Conservation (phyloP, 176 grass and related monocot species). For the Triticum monococcum region DNA sequence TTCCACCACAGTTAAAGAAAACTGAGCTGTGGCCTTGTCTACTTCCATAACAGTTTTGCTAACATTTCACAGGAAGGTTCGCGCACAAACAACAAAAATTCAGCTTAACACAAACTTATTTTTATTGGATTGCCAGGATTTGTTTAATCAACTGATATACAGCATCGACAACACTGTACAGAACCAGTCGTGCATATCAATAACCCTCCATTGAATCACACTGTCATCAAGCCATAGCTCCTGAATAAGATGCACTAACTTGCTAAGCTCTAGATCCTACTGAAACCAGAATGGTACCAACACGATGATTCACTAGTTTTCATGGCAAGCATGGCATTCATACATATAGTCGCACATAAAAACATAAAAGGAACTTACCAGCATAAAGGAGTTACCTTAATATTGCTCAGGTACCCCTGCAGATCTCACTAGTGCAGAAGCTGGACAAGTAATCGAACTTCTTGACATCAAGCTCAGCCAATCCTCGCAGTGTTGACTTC, state of each 20-base stretch:
- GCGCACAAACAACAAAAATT: not conserved
- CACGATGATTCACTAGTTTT: constrained; percentile 22
- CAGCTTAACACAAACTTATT: constrained; percentile 18
- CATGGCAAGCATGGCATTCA: constrained; percentile 19
- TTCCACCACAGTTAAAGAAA: constrained; percentile 8
- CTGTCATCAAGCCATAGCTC: constrained; percentile 16
- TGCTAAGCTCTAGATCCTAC: constrained; percentile 29
- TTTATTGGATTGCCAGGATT: constrained; percentile 25
- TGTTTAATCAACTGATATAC: constrained; percentile 31
- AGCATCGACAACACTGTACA: not conserved
- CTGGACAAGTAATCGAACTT: not conserved
- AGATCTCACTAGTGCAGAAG: constrained; percentile 15
- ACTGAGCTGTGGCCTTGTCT: not conserved
- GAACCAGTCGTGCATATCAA: not conserved
- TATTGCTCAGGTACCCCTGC: not conserved
- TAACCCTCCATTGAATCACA: constrained; percentile 21
- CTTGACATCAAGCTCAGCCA: constrained; percentile 9
- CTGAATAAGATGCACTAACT: constrained; percentile 28
- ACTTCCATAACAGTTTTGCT: constrained; percentile 12
- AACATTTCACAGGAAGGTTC: constrained; percentile 24
- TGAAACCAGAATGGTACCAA: constrained; percentile 24
- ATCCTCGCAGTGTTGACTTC: not conserved
- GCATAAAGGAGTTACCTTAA: not conserved
- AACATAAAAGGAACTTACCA: not conserved
- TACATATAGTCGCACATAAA: constrained; percentile 15